Conservation (phyloP, 2,329 filamentous ascomycete genomes). For the Fusarium citri region DNA sequence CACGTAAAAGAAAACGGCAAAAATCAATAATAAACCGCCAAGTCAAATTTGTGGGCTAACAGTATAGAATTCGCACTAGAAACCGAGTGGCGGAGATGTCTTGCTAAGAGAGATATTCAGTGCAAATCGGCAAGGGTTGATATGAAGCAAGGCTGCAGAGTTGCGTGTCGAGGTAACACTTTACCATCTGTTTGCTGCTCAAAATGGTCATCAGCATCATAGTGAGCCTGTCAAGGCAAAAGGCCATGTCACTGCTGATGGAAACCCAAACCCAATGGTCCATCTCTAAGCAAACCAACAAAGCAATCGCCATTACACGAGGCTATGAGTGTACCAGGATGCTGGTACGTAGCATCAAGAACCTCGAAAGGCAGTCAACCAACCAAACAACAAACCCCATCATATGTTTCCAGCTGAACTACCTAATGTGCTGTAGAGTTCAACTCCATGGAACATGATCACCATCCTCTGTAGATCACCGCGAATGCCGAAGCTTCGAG, state of each 20-base stretch:
- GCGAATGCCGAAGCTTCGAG: slow-evolving; percentile 13
- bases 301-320: not conserved
- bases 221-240: slow-evolving; percentile 2
- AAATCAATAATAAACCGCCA: not conserved
- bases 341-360: slow-evolving; percentile 4
- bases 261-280: slow-evolving; percentile 5
- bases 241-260: not conserved
- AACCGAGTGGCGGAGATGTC: slow-evolving; percentile 10
- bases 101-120: not conserved
- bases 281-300: not conserved
- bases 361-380: not conserved
- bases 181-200: not conserved
- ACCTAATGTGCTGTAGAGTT: slow-evolving; percentile 3
- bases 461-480: slow-evolving; percentile 26
- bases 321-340: slow-evolving; percentile 3
- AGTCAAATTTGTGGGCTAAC: not conserved
- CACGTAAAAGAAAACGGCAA: not conserved
- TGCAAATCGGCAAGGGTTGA: slow-evolving; percentile 1
- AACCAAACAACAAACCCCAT: slow-evolving; percentile 10
- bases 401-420: slow-evolving; percentile 1
- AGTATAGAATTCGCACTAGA: not conserved
- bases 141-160: slow-evolving; percentile 1
- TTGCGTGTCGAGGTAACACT: slow-evolving; percentile 2
- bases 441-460: slow-evolving; percentile 1
- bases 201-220: not conserved